Base-by-base conservation (phyloP, 2,329 filamentous ascomycete genomes). In the Neofusicoccum laricinum region DNA sequence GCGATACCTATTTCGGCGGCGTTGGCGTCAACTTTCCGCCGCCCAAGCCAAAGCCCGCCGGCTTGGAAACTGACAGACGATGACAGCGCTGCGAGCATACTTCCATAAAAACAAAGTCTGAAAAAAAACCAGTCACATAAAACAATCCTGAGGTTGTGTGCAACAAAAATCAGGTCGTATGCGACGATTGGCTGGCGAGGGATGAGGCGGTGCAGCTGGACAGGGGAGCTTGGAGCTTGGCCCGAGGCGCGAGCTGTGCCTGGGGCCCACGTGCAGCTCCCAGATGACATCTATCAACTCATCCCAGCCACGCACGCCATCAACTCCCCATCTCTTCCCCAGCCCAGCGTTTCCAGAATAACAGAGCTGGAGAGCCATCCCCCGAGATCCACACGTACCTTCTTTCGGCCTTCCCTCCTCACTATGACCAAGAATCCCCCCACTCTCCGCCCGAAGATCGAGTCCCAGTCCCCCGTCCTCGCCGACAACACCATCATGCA, bases 401-500 rank as follows among this genome's bases (percentile, higher is more conserved):
- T 32, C 34, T 19, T 46, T 14, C 12, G 25, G 4, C 7, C 40
- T 15, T n/a, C 36, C 15, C 17, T 21, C 38, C 30, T 32, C 55
- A 71, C 45, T 40, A 77, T 78, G 76, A 78, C 76, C 10, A 76
- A 71, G 66, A 78, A 76, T 40, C 70, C 72, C 25, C 75, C 75
- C n/a, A 64, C 74, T 75, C 40, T 76, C 75, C 68, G 70, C 73
- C 53, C 14, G n/a, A 14, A 73, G 76, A 55, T 73, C 75, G 21
- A 71, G 73, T 40, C 73, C 72, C 61, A n/a, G 38, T 17, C 70
- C 71, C 34, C 50, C 46, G 17, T 49, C 46, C 19, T 32, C 46
- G 32, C 36, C 36, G 36, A 38, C 36, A 15, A 25, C 36, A 30
- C 43, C 63, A 61, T 8, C 55, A 61, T 62, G 55, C 63, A 69